phyloP scores from a whole-genome alignment of 495 filamentous ascomycete genomes.

The Penicillium egyptiacum region DNA sequence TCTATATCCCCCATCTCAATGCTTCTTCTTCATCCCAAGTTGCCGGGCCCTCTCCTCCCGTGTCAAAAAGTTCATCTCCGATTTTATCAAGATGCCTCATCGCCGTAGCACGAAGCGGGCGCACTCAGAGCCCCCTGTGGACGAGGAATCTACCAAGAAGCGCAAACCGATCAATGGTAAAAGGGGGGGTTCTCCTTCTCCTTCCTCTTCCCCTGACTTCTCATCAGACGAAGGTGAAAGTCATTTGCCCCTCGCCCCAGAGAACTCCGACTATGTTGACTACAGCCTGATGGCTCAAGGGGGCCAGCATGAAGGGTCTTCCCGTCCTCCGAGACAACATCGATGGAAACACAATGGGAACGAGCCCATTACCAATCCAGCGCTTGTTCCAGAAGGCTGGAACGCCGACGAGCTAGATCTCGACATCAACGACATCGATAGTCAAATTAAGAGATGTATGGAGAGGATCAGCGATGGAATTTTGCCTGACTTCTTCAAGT shows the following conservation, averaged over 20 bases:
- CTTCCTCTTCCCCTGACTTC: background rate
- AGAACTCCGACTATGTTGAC: background rate
- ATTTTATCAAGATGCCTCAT: background rate
- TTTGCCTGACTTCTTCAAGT: conserved; percentile 6
- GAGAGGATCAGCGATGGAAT: conserved; percentile 13
- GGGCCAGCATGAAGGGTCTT: background rate
- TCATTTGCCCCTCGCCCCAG: background rate
- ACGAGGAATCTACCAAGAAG: background rate
- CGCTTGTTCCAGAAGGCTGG: conserved; percentile 1
- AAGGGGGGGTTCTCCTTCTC: background rate
- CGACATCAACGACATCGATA: conserved; percentile 6
- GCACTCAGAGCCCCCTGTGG: background rate
- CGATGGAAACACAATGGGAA: background rate
- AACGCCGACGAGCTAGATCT: conserved; percentile 8
- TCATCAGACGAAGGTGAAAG: background rate
- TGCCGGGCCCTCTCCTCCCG: background rate
- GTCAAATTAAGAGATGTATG: conserved; percentile 8
- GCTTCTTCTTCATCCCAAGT: background rate
- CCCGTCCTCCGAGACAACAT: background rate
- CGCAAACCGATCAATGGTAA: background rate
- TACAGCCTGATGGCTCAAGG: background rate
- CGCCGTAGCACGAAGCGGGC: background rate
- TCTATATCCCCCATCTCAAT: background rate
- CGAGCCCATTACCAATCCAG: background rate
- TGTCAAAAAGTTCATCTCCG: background rate